Percentiles rank a stretch among this genome's conserved stretches.
phyloP scores from a whole-genome alignment of 2,329 filamentous ascomycete genomes.

The Nemania sp. region DNA sequence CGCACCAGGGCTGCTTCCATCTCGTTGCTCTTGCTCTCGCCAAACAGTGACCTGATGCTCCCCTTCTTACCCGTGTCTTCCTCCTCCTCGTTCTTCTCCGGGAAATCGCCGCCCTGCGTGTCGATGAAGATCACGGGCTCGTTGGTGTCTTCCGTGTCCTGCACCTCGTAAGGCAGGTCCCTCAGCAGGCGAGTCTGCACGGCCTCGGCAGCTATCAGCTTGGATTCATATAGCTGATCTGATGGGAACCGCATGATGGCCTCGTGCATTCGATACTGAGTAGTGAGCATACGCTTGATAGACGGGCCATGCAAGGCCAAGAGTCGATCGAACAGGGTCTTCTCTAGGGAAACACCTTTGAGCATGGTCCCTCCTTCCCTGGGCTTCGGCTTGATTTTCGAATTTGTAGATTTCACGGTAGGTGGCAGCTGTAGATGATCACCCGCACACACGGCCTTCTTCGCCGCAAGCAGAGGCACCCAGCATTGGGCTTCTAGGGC shows the following conservation, averaged over 20 bases:
- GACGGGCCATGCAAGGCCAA: constrained; percentile 76
- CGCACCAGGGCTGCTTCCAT: constrained; percentile 84
- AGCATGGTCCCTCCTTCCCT: constrained; percentile 45
- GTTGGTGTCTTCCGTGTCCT: constrained; percentile 81
- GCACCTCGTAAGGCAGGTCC: constrained; percentile 76
- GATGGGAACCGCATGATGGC: constrained; percentile 95
- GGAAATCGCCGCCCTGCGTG: constrained; percentile 91
- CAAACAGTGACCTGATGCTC: constrained; percentile 51
- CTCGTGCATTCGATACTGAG: constrained; percentile 98
- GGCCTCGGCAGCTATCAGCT: constrained; percentile 77
- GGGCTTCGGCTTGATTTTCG: constrained; percentile 44
- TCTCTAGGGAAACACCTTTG: constrained; percentile 71
- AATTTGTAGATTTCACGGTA: constrained; percentile 82
- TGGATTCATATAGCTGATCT: constrained; percentile 80
- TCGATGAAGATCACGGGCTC: constrained; percentile 94
- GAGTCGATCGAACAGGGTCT: constrained; percentile 90
- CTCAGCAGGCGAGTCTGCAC: constrained; percentile 77
- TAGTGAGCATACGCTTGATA: constrained; percentile 95
- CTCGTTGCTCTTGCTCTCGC: constrained; percentile 70
- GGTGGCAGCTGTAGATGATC: constrained; percentile 94
- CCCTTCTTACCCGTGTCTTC: constrained; percentile 52
- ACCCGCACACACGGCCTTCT: constrained; percentile 87
- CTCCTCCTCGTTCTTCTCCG: constrained; percentile 80
- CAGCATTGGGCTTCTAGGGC: constrained; percentile 96
- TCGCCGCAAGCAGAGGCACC: constrained; percentile 81